A percentile compares a stretch with the other conserved stretches of the same genome.
phyloP scores from a whole-genome alignment of 164 flowering plant genomes.

The Tetrastigma voinierianum region DNA sequence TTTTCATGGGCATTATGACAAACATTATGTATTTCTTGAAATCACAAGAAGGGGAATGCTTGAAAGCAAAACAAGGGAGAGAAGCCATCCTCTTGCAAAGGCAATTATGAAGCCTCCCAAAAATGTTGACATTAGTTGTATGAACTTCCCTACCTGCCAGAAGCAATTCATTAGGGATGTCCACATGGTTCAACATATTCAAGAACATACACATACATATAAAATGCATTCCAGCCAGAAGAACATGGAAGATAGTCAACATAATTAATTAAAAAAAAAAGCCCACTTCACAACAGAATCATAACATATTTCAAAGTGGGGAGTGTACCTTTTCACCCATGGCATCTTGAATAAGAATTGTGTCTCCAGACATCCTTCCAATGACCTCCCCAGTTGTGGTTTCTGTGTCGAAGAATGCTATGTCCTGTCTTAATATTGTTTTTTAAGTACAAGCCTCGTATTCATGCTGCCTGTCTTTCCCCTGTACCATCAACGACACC shows the following conservation, averaged over 20 bases:
- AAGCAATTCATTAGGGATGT: neutral
- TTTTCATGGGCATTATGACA: no score
- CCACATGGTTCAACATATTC: no score
- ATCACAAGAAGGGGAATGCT: conserved; percentile 37
- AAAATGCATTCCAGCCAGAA: neutral
- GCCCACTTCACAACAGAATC: no score
- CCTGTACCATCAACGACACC: conserved; percentile 75
- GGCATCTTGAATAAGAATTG: conserved; percentile 70
- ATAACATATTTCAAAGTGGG: neutral
- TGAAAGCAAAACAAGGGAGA: conserved; percentile 33
- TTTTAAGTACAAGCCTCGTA: conserved; percentile 50
- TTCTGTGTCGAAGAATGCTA: conserved; percentile 64
- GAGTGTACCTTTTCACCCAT: conserved; percentile 62
- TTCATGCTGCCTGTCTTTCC: conserved; percentile 56
- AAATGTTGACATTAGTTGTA: conserved; percentile 47
- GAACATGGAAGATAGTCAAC: no score
- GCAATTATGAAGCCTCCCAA: conserved; percentile 51
- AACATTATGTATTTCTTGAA: no score
- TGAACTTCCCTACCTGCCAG: conserved; percentile 55
- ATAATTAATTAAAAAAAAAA: no score
- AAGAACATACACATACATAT: no score
- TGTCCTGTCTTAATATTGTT: conserved; percentile 62
- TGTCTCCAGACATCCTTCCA: conserved; percentile 73
- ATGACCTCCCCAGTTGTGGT: conserved; percentile 68
- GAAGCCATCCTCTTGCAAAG: conserved; percentile 49